Conservation (phyloP, 768 basidiomycete genomes). For the Russula compacta region DNA sequence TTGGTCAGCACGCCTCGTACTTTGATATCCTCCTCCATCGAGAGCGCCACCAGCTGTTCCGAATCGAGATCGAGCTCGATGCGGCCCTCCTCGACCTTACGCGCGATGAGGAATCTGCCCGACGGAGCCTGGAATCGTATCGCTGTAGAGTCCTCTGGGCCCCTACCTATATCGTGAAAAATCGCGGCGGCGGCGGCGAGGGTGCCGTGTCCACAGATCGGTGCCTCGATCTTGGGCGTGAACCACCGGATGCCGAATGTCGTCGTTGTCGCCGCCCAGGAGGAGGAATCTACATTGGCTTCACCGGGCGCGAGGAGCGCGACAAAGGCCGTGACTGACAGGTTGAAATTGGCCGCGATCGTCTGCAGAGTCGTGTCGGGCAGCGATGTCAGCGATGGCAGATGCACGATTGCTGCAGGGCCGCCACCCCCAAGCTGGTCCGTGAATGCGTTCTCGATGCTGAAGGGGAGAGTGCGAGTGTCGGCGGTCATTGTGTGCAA, state of each 20-base stretch:
- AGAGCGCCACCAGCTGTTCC: not conserved
- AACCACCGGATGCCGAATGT: slow-evolving; percentile 26
- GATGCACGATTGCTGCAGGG: slow-evolving; percentile 27
- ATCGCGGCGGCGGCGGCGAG: slow-evolving; percentile 23
- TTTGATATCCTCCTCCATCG: slow-evolving; percentile 1
- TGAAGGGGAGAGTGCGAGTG: slow-evolving; percentile 15
- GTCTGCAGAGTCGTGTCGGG: slow-evolving; percentile 17
- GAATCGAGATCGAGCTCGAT: slow-evolving; percentile 18
- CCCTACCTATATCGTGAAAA: not conserved
- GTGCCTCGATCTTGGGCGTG: slow-evolving; percentile 22
- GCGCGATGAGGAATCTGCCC: slow-evolving; percentile 3
- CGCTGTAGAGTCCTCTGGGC: not conserved
- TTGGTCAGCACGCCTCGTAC: slow-evolving; percentile 5
- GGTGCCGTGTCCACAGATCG: slow-evolving; percentile 30
- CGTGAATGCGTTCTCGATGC: slow-evolving; percentile 29
- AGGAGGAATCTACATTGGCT: not conserved
- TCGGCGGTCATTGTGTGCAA: not conserved
- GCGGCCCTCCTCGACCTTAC: slow-evolving; percentile 5
- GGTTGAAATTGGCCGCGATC: slow-evolving; percentile 21
- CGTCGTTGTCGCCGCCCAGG: not conserved
- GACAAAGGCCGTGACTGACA: slow-evolving; percentile 22
- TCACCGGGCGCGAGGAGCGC: not conserved
- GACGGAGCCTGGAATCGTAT: slow-evolving; percentile 7
- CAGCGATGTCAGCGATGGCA: slow-evolving; percentile 15
- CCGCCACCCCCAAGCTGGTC: slow-evolving; percentile 24